A percentile compares a stretch with the other conserved stretches of the same genome.
These are phyloP conservation scores for Colletotrichum tropicicola DNA, from an alignment of 2,329 filamentous ascomycete genomes.

Conservation along the genomic window DNA sequence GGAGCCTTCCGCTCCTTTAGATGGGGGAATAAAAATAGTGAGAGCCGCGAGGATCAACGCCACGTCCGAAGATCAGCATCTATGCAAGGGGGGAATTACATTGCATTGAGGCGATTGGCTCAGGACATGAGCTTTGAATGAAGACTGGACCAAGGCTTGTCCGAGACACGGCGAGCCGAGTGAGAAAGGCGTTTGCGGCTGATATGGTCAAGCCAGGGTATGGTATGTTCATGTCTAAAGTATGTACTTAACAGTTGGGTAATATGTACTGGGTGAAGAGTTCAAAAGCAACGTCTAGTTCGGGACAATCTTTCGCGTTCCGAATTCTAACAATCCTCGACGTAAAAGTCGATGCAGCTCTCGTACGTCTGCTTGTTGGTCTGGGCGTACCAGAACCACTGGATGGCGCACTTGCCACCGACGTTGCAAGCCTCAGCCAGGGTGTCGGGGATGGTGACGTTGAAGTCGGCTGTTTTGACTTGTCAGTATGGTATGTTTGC, in stretches of 20 bases:
- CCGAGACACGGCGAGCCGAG: too few relatives aligned
- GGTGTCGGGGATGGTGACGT: conserved; percentile 61
- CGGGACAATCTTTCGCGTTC: not conserved
- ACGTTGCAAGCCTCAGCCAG: conserved; percentile 55
- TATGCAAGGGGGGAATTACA: too few relatives aligned
- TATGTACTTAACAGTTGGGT: not conserved
- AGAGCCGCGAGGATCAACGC: not conserved
- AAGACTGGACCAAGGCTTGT: too few relatives aligned
- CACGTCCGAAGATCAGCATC: not conserved
- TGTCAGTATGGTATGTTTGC: conserved; percentile 35
- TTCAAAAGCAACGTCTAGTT: not conserved
- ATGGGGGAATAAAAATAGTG: not conserved
- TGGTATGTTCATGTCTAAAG: not conserved
- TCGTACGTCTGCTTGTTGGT: conserved; percentile 69
- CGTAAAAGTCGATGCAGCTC: conserved; percentile 66
- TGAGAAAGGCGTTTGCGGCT: too few relatives aligned
- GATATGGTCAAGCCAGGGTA: not conserved
- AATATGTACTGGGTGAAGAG: conserved; percentile 6
- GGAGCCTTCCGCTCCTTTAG: not conserved
- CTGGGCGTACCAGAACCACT: conserved; percentile 70
- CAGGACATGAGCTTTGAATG: not conserved
- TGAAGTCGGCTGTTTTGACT: conserved; percentile 49
- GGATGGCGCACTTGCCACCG: conserved; percentile 58
- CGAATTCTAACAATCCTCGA: not conserved
- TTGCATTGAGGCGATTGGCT: too few relatives aligned